These are phyloP conservation scores for Auriculariales sp. DNA, from an alignment of 768 basidiomycete genomes.

Conservation along the genomic window DNA sequence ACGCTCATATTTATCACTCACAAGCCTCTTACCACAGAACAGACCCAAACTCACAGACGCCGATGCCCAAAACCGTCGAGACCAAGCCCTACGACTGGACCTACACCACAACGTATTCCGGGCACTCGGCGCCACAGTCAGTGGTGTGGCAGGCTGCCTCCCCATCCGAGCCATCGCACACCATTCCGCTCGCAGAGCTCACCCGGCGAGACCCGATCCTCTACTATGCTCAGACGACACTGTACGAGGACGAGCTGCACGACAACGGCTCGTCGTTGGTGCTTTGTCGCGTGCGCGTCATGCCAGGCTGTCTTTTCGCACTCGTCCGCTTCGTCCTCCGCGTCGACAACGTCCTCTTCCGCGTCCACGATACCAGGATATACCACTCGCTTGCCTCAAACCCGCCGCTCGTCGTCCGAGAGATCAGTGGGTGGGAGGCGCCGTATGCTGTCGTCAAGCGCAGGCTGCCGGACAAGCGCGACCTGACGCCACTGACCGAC, in stretches of 20 bases:
- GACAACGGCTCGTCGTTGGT: slow-evolving; percentile 87
- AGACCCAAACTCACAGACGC: slow-evolving; percentile 43
- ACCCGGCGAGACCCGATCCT: slow-evolving; percentile 87
- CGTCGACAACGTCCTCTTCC: slow-evolving; percentile 89
- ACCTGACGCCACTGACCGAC: slow-evolving; percentile 81
- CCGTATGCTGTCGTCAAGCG: slow-evolving; percentile 67
- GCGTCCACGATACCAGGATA: slow-evolving; percentile 75
- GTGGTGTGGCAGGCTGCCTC: slow-evolving; percentile 28
- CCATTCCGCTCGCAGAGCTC: slow-evolving; percentile 74
- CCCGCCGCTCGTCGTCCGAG: slow-evolving; percentile 55
- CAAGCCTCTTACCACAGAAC: slow-evolving; percentile 31
- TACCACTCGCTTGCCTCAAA: slow-evolving; percentile 67
- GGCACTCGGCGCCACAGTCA: slow-evolving; percentile 25
- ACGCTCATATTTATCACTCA: slow-evolving; percentile 3
- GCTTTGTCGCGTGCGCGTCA: slow-evolving; percentile 88
- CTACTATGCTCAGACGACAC: slow-evolving; percentile 91
- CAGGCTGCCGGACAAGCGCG: slow-evolving; percentile 54
- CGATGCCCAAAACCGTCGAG: slow-evolving; percentile 53
- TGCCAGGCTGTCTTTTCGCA: slow-evolving; percentile 90
- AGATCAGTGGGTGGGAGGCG: slow-evolving; percentile 83
- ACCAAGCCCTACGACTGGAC: slow-evolving; percentile 98
- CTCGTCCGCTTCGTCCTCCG: slow-evolving; percentile 83
- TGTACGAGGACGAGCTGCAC: slow-evolving; percentile 94
- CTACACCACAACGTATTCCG: slow-evolving; percentile 79
- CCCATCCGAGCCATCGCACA: slow-evolving; percentile 37